Base-by-base conservation (phyloP, 2,329 filamentous ascomycete species). In the Neospermospora avenae region DNA sequence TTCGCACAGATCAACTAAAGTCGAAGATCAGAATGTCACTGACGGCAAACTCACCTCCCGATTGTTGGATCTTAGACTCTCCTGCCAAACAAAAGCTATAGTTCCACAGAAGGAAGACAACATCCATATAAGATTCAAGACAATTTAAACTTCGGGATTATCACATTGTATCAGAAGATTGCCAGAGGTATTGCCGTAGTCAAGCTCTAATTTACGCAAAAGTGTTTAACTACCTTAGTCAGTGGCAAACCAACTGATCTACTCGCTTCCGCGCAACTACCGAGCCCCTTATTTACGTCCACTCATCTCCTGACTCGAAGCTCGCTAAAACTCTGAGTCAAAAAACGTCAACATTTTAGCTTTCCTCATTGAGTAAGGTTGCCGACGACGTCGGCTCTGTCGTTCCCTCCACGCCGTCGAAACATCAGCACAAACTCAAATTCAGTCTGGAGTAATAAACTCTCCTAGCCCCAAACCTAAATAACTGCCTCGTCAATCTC, bases 241-340 rank as follows among this genome's bases (percentile, higher is more conserved):
- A 28, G 8, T 22, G 48, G n/a, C 48, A 24, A 45, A 25, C 22
- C 7, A 10, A 13, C 13, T n/a, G 6, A n/a, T n/a, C 28, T 51
- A 20, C 48, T 37, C 48, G 46, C 46, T 49, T 49, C 46, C 24
- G 46, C 16, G 18, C 46, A 51, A 37, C 31, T 51, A 24, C 48
- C 48, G 48, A 51, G 18, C 20, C 42, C 42, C 42, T 35, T 18
- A 16, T 51, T 11, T 4, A 42, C 28, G 28, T 31, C 4, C 39
- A n/a, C 14, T n/a, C n/a, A 16, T n/a, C 48, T 31, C 48, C 28
- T 51, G 48, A 51, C 48, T 51, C 48, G 20, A 51, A 51, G n/a
- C 28, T 49, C 46, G 25, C 28, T 49, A 34, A 25, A 24, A n/a
- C 2, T 18, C 6, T 35, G 48, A 51, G 28, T 51, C 48, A 22